Evolutionary conservation across 257 asterid genomes (phyloP).

Genomic region (Asclepias syriaca): DNA sequence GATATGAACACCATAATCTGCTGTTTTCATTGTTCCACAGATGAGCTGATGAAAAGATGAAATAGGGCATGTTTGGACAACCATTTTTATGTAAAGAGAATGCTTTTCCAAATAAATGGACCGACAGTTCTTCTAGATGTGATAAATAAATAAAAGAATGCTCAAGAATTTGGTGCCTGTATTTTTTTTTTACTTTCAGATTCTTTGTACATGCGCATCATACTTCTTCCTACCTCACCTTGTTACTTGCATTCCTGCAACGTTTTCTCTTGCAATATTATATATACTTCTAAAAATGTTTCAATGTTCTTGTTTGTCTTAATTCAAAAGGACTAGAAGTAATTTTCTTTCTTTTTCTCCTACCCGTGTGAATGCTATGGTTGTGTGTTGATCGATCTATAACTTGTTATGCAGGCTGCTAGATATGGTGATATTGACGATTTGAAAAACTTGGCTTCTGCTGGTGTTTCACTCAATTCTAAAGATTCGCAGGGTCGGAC

Average conservation of each 20-base stretch:
- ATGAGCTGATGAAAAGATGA: too few species aligned
- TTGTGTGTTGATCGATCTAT: constrained; percentile 1
- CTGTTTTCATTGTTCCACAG: too few species aligned
- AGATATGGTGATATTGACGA: constrained; percentile 72
- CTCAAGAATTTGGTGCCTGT: background rate
- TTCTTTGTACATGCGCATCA: too few species aligned
- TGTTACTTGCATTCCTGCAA: background rate
- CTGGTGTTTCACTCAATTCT: constrained; percentile 60
- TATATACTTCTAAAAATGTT: background rate
- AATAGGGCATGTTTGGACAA: too few species aligned
- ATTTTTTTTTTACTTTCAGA: background rate
- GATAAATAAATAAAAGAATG: background rate
- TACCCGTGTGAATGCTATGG: background rate
- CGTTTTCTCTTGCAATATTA: background rate
- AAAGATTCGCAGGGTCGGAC: constrained; percentile 81
- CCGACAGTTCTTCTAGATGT: too few species aligned
- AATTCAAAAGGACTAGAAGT: background rate
- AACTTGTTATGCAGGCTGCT: constrained; percentile 56
- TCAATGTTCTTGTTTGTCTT: background rate
- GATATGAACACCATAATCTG: too few species aligned
- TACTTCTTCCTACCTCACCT: background rate
- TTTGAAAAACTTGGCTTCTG: constrained; percentile 44
- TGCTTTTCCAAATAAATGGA: too few species aligned
- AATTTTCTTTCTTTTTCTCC: background rate
- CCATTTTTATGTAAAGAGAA: too few species aligned